phyloP scores from a whole-genome alignment of 2,329 filamentous ascomycete genomes.

The Acarospora socialis region DNA sequence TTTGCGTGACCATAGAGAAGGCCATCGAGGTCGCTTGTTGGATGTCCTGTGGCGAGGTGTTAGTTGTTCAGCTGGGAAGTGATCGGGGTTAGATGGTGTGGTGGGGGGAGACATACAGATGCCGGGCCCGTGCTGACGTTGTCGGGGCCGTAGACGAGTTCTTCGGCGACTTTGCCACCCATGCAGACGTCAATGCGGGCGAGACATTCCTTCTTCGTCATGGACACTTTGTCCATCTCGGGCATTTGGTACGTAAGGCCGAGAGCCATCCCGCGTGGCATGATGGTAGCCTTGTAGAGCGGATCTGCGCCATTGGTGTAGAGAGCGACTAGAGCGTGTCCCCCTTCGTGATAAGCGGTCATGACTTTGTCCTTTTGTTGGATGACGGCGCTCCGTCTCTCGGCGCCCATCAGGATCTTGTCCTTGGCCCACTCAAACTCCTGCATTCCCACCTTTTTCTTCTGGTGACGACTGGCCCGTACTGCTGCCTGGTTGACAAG shows the following conservation, averaged over 20 bases:
- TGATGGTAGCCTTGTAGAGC: slow-evolving; percentile 94
- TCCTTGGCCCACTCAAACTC: slow-evolving; percentile 98
- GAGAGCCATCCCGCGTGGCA: slow-evolving; percentile 73
- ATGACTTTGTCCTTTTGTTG: slow-evolving; percentile 86
- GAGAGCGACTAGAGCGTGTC: slow-evolving; percentile 80
- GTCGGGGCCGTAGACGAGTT: slow-evolving; percentile 82
- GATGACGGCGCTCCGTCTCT: slow-evolving; percentile 78
- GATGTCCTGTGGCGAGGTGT: slow-evolving; percentile 50
- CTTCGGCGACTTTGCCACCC: slow-evolving; percentile 77
- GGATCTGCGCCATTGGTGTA: slow-evolving; percentile 62
- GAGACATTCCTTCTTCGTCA: slow-evolving; percentile 71
- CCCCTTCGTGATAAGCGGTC: slow-evolving; percentile 94
- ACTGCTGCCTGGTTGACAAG: slow-evolving; percentile 93
- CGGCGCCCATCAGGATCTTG: slow-evolving; percentile 93
- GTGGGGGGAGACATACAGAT: slow-evolving; percentile 39
- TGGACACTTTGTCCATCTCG: slow-evolving; percentile 83
- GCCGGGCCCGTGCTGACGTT: slow-evolving; percentile 83
- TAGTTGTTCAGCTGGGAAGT: slow-evolving; percentile 9
- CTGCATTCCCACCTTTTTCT: slow-evolving; percentile 55
- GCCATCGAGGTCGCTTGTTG: slow-evolving; percentile 67
- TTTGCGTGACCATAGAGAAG: slow-evolving; percentile 74
- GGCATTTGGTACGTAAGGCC: slow-evolving; percentile 81
- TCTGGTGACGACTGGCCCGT: slow-evolving; percentile 78
- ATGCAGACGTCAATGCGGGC: slow-evolving; percentile 66
- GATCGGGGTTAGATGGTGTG: background rate